phyloP scores from a whole-genome alignment of 306 rosid genomes.

The Aeschynomene evenia region DNA sequence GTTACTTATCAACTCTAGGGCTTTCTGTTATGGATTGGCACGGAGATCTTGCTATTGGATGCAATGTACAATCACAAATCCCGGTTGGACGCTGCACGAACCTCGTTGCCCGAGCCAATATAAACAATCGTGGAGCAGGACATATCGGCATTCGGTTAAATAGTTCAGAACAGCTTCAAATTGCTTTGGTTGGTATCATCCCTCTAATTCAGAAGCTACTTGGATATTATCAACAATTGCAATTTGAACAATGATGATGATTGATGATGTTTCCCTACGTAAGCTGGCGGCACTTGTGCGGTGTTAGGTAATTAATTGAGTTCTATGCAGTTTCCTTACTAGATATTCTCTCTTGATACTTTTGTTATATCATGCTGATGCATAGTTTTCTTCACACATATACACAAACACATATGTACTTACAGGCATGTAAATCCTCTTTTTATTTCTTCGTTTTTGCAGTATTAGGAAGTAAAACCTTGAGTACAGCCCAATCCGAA shows the following conservation, averaged over 20 bases:
- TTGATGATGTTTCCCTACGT: slow-evolving; percentile 30
- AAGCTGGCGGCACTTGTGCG: slow-evolving; percentile 39
- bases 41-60: slow-evolving; percentile 94
- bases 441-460: no score
- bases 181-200: slow-evolving; percentile 68
- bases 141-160: slow-evolving; percentile 83
- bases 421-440: slow-evolving; percentile 30
- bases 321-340: slow-evolving; percentile 38
- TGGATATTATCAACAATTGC: slow-evolving; percentile 59
- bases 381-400: slow-evolving; percentile 29
- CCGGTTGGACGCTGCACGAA: slow-evolving; percentile 80
- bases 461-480: no score
- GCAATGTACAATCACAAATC: slow-evolving; percentile 86
- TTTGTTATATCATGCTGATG: slow-evolving; percentile 48
- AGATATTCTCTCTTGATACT: slow-evolving; percentile 47
- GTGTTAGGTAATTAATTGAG: slow-evolving; percentile 36
- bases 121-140: slow-evolving; percentile 93
- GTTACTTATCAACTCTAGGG: slow-evolving; percentile 77
- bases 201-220: slow-evolving; percentile 66
- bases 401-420: neutral
- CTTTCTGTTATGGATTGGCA: slow-evolving; percentile 98
- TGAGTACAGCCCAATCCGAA: no score
- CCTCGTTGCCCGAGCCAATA: slow-evolving; percentile 74
- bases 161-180: slow-evolving; percentile 93
- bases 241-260: slow-evolving; percentile 50